Base-by-base conservation (phyloP, 805 yeast genomes). In the Candida parachauliodes region DNA sequence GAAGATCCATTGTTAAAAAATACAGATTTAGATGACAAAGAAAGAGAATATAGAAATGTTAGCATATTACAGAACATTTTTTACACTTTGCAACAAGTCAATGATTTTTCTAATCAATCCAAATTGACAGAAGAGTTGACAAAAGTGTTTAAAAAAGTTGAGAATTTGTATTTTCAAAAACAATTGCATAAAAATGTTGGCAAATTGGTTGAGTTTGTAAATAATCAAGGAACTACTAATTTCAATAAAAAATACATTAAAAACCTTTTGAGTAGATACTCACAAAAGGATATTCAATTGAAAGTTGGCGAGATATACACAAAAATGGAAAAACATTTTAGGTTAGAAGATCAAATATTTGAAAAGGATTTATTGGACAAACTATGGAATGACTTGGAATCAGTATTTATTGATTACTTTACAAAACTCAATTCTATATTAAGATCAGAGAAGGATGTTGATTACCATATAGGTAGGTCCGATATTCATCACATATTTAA, bases 311-410 rank as follows among this genome's bases (percentile, higher is more conserved):
- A 74, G 12, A 63, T 85, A 23, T 74, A 76, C 33, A 60, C 66
- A 32, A 76, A 77, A 32, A 71, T 89, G 38, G 73, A 74, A 21
- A 62, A 66, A 36, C 84, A 85, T 49, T 76, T 79, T 42, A 26
- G 26, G 19, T 19, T 25, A 12, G 31, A 25, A 25, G 37, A 34
- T 26, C 17, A 25, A 25, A 70, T 66, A 41, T 61, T 70, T 43
- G 83, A 79, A 49, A 70, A 66, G 33, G 77, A 72, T 31, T 54
- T 86, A 28, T 60, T 79, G 27, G 78, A 74, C 26, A 76, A 72
- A 50, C 69, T 87, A 39, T 82, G 95, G 93, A 65, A 71, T 11
- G 79, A 83, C 14, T 60, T 85, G 41, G 87, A 82, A 47, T 79
- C 77, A 15, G 77, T 78, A 44, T 81, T 79, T 47, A 72, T 76